These are phyloP conservation scores for Butyriboletus appendiculatus DNA, from an alignment of 1,284 basidiomycete genomes.

Conservation along the genomic window DNA sequence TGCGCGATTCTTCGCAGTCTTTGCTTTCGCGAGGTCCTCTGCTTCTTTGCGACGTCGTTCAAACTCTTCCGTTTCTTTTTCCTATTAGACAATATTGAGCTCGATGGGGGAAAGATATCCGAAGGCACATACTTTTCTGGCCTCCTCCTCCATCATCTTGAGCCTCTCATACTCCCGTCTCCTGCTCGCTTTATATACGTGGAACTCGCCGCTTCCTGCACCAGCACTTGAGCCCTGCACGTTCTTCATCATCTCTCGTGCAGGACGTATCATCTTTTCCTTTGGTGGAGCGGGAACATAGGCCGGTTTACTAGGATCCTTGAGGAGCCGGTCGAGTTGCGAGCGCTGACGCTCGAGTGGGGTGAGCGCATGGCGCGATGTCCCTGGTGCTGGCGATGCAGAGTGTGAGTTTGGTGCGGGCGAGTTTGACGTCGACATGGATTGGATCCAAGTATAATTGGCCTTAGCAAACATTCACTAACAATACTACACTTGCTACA, in stretches of 20 bases:
- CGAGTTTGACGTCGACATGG: conserved; percentile 33
- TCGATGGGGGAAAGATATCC: not conserved
- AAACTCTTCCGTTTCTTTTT: conserved; percentile 30
- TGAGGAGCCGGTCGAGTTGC: conserved; percentile 84
- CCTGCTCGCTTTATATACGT: conserved; percentile 96
- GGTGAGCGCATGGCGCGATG: conserved; percentile 66
- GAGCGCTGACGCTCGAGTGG: conserved; percentile 72
- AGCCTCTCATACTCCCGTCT: conserved; percentile 94
- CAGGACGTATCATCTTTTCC: conserved; percentile 76
- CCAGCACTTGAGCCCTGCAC: conserved; percentile 93
- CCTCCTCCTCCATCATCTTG: conserved; percentile 85
- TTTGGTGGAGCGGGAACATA: conserved; percentile 74
- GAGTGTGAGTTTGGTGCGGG: conserved; percentile 33
- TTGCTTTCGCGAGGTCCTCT: conserved; percentile 61
- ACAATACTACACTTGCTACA: conserved; percentile 22
- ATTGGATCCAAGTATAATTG: conserved; percentile 5
- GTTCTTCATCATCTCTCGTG: conserved; percentile 98
- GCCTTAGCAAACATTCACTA: conserved; percentile 17
- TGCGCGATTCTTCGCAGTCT: conserved; percentile 91
- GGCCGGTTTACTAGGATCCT: conserved; percentile 82
- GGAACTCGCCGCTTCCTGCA: conserved; percentile 94
- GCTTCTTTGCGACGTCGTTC: conserved; percentile 34
- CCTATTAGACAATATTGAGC: conserved; percentile 17
- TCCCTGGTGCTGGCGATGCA: conserved; percentile 32
- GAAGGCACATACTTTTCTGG: conserved; percentile 60